Evolutionary conservation across 2,329 filamentous ascomycete genomes (phyloP), one percentile per base, ranked within the genome.

Genomic region (Apiospora hydei): DNA sequence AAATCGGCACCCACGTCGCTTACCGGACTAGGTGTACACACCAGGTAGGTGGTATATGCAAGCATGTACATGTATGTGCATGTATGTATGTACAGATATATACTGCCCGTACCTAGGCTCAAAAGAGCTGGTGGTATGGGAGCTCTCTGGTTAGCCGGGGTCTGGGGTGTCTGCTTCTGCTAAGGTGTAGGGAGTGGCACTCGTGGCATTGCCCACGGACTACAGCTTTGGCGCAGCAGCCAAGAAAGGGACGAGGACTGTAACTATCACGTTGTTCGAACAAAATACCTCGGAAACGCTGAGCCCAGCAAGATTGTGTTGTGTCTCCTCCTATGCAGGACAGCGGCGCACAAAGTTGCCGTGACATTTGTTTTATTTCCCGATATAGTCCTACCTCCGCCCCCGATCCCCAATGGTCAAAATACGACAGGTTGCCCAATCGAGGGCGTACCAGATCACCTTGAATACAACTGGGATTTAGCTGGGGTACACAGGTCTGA

Each of bases 321-420:
- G 57, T 64, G 34, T 6, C 34, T 41, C 34, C 57, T 64, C 18
- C 1, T 11, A 24, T 41, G 34, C 34, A 24, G 18, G 34, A 41
- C 34, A 64, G 30, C 4, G 57, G 21, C 14, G 34, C 34, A 41
- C 57, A 64, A 64, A 64, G 34, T 64, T 64, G 57, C 30, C 21
- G 57, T 41, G 57, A 13, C 57, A 64, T 41, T 41, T 64, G 66
- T 46, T 47, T 46, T 66, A 66, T 51, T 67, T 53, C 51, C 70
- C 70, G 70, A 68, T 41, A 49, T 43, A 14, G 61, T 71, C 70
- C 43, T 46, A 53, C 70, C 21, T 34, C 24, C 24, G 47, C 21
- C 61, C 61, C n/a, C 30, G 13, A 71, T 46, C 61, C 57, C 57
- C 44, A 67, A 44, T 71, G 70, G 51, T 24, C 49, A 69, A 51